Conservation (phyloP, 202 grass and related monocot species). For the Zoysia matrella region DNA sequence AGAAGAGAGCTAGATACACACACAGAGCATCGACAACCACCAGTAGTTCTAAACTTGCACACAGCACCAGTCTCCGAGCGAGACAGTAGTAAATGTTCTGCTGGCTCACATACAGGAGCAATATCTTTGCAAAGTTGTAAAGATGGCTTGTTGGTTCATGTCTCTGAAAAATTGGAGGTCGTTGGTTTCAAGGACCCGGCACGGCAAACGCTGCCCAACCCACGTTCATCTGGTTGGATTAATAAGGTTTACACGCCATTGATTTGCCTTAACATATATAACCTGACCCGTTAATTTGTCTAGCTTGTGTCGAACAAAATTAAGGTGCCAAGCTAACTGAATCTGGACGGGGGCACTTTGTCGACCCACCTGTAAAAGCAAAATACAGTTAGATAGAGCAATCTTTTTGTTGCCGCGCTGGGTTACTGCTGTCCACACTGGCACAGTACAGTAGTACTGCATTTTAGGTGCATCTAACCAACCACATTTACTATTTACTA, state of each 20-base stretch:
- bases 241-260: background rate
- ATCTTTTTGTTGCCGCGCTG: too few relatives aligned
- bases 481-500: too few relatives aligned
- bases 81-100: background rate
- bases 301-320: background rate
- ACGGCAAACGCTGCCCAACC: conserved; percentile 12
- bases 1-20: background rate
- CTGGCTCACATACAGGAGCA: background rate
- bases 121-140: background rate
- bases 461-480: too few relatives aligned
- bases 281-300: too few relatives aligned
- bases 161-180: background rate
- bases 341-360: background rate
- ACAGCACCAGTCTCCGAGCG: background rate
- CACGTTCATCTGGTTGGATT: background rate
- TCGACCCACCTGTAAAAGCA: too few relatives aligned
- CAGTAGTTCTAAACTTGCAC: background rate
- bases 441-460: too few relatives aligned
- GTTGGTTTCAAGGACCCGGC: conserved; percentile 7
- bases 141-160: conserved; percentile 7
- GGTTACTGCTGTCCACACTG: too few relatives aligned
- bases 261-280: background rate
- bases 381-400: too few relatives aligned
- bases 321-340: background rate
- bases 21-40: background rate